These are phyloP conservation scores for Globisporangium cylindrosporum DNA, from an alignment of 352 stramenopile species.

Conservation along the genomic window DNA sequence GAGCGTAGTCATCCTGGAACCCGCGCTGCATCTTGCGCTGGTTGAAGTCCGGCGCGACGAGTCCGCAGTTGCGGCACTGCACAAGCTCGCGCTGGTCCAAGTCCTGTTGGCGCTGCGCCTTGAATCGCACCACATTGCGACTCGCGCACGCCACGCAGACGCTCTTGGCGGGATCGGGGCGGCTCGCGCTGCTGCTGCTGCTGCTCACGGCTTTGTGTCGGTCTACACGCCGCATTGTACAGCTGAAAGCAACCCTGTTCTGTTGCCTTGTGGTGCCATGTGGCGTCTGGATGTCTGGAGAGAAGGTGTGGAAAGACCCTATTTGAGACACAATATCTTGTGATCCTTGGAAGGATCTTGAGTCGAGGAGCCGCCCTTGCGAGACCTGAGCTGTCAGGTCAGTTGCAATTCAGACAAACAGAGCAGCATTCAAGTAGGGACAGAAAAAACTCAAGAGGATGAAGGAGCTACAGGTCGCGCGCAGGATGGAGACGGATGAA, in stretches of 20 bases:
- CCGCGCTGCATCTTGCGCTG: conserved; percentile 23
- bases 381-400: not conserved
- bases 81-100: conserved; percentile 12
- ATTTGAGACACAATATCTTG: not conserved
- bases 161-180: conserved; percentile 25
- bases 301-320: not conserved
- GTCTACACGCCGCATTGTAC: conserved; percentile 5
- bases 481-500: conserved; percentile 18
- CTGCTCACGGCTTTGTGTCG: conserved; percentile 6
- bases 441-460: conserved; percentile 5
- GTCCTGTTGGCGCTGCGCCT: not conserved
- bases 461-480: conserved; percentile 8
- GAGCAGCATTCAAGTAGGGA: too few species aligned
- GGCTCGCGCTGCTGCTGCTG: not conserved
- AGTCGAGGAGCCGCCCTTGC: not conserved
- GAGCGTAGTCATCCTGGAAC: conserved; percentile 23
- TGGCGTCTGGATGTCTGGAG: too few species aligned
- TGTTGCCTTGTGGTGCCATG: too few species aligned
- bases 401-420: conserved; percentile 10
- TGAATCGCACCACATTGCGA: conserved; percentile 27
- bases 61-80: conserved; percentile 46
- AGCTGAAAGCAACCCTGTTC: too few species aligned
- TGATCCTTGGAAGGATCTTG: not conserved
- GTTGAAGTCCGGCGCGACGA: conserved; percentile 50
- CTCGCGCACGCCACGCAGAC: conserved; percentile 56